These are phyloP conservation scores for Alternaria angustiovoidea DNA, from an alignment of 2,329 filamentous ascomycete genomes.

Conservation along the genomic window DNA sequence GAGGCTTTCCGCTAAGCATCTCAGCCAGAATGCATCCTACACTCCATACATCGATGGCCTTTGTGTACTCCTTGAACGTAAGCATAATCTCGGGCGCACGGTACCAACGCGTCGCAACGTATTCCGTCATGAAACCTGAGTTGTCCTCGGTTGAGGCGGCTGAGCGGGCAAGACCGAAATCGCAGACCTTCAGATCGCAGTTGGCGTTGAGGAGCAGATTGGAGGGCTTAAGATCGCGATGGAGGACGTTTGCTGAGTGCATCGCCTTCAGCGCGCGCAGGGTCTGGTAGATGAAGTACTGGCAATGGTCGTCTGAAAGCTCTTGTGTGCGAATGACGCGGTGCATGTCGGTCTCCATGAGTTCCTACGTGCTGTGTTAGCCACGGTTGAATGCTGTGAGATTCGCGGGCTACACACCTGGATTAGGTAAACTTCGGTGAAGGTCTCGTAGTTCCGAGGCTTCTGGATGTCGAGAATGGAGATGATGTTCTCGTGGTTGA, in stretches of 20 bases:
- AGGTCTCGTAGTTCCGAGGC: constrained; percentile 92
- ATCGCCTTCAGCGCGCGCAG: constrained; percentile 97
- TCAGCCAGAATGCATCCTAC: constrained; percentile 97
- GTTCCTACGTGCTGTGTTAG: constrained; percentile 67
- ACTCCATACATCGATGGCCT: constrained; percentile 99
- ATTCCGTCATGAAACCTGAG: constrained; percentile 99
- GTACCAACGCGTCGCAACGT: constrained; percentile 98
- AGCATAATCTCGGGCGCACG: constrained; percentile 99
- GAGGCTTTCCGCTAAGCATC: constrained; percentile 97
- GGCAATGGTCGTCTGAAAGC: constrained; percentile 97
- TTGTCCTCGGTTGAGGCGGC: constrained; percentile 98
- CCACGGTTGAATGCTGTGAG: not conserved
- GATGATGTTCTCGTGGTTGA: constrained; percentile 99
- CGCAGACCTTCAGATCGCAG: constrained; percentile 98
- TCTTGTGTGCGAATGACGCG: constrained; percentile 98
- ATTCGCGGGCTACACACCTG: constrained; percentile 66
- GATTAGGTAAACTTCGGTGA: constrained; percentile 98
- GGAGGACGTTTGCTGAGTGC: constrained; percentile 98
- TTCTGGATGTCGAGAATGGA: constrained; percentile 99
- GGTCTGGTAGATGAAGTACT: constrained; percentile 99
- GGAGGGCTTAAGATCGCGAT: constrained; percentile 96
- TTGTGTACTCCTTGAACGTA: constrained; percentile 99
- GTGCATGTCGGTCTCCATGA: constrained; percentile 99
- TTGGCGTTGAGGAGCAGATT: constrained; percentile 98
- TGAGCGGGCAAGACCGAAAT: constrained; percentile 94